These are phyloP conservation scores for Fusarium ambrosium DNA, from an alignment of 2,329 filamentous ascomycete species.

Conservation along the genomic window DNA sequence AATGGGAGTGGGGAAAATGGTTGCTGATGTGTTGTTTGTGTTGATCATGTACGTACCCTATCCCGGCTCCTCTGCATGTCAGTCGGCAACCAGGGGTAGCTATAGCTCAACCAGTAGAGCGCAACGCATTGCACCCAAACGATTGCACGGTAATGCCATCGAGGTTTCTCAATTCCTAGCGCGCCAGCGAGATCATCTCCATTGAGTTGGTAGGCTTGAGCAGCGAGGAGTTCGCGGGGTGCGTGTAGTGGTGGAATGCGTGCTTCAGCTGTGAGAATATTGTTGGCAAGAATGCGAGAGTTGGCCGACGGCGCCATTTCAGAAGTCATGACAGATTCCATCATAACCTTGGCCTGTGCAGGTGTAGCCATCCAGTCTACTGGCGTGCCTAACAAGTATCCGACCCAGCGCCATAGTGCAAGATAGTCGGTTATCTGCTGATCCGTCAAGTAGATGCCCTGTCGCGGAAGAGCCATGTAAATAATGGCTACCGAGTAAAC, in stretches of 20 bases:
- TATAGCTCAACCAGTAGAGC: slow-evolving; percentile 69
- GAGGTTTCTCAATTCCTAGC: slow-evolving; percentile 70
- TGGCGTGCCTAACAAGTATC: slow-evolving; percentile 78
- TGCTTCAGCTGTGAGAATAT: slow-evolving; percentile 79
- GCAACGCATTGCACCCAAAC: slow-evolving; percentile 76
- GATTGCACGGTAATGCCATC: slow-evolving; percentile 69
- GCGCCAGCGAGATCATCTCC: slow-evolving; percentile 72
- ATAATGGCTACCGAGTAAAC: slow-evolving; percentile 78
- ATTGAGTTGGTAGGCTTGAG: slow-evolving; percentile 78
- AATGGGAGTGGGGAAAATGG: background rate
- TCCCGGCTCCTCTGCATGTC: slow-evolving; percentile 55
- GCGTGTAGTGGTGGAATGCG: slow-evolving; percentile 75
- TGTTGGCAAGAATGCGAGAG: slow-evolving; percentile 76
- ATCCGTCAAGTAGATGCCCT: slow-evolving; percentile 75
- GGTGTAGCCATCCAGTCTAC: slow-evolving; percentile 70
- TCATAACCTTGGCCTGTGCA: slow-evolving; percentile 68
- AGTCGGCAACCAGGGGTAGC: slow-evolving; percentile 53
- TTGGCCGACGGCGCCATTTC: slow-evolving; percentile 76
- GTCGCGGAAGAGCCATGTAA: slow-evolving; percentile 77
- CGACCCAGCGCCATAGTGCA: slow-evolving; percentile 82
- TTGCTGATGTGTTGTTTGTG: slow-evolving; percentile 3
- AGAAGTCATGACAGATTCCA: slow-evolving; percentile 76
- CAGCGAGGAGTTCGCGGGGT: slow-evolving; percentile 75
- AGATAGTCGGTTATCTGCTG: slow-evolving; percentile 78
- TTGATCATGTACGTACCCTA: slow-evolving; percentile 39